Evolutionary conservation across 2,329 filamentous ascomycete species (phyloP).

Genomic region (Trichophyton equinum): DNA sequence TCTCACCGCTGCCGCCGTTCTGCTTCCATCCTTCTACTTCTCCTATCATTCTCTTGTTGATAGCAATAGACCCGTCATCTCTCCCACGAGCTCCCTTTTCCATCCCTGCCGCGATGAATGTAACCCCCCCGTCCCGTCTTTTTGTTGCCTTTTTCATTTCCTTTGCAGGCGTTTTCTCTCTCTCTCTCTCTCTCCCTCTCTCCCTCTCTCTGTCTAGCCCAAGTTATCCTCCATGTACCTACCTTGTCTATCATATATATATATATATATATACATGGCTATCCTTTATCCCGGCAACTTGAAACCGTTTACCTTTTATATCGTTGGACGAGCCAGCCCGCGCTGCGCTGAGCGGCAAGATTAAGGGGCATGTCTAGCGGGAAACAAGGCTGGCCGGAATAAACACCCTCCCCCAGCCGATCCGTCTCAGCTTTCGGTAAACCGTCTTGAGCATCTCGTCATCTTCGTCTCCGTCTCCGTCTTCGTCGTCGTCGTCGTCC

Average conservation of each 20-base stretch:
- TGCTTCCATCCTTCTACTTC: background rate
- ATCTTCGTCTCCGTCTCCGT: no score
- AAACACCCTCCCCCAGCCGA: background rate
- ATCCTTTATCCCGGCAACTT: background rate
- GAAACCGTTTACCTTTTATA: background rate
- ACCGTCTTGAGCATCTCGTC: background rate
- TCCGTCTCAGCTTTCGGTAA: background rate
- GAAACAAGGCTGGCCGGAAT: background rate
- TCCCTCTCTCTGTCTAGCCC: background rate
- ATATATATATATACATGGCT: background rate
- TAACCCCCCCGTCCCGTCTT: background rate
- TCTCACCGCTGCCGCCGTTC: background rate
- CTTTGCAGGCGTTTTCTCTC: background rate
- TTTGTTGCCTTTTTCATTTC: background rate
- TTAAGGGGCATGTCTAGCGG: background rate
- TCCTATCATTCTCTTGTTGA: background rate
- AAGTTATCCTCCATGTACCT: background rate
- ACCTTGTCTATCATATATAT: background rate
- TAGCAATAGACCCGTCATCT: background rate
- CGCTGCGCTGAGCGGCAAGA: background rate
- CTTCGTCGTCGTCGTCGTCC: no score
- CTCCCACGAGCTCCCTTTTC: background rate
- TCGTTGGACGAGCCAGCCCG: background rate
- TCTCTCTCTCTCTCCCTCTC: no score
- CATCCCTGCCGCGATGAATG: background rate